These are phyloP conservation scores for Galerina marginata DNA, from an alignment of 768 basidiomycete species.

Conservation along the genomic window DNA sequence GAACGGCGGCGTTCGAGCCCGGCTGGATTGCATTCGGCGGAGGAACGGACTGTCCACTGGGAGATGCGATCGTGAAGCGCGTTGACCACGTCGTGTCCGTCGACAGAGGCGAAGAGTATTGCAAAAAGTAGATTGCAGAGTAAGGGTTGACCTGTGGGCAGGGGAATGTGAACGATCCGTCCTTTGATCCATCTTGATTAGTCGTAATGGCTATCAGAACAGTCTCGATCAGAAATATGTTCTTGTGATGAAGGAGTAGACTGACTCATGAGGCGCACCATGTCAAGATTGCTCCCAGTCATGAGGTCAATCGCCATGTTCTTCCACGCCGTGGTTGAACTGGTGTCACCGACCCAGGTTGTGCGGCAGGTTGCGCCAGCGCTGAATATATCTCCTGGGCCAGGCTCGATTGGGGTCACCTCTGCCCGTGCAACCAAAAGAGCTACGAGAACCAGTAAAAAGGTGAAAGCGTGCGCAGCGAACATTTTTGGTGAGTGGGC, in stretches of 20 bases:
- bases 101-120: slow-evolving; percentile 59
- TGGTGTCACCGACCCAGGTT: slow-evolving; percentile 61
- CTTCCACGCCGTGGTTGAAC: slow-evolving; percentile 64
- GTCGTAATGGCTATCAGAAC: slow-evolving; percentile 59
- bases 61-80: slow-evolving; percentile 74
- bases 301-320: slow-evolving; percentile 79
- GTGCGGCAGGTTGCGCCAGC: slow-evolving; percentile 61
- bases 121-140: slow-evolving; percentile 81
- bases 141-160: slow-evolving; percentile 72
- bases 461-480: slow-evolving; percentile 39
- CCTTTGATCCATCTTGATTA: slow-evolving; percentile 63
- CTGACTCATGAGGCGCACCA: slow-evolving; percentile 73
- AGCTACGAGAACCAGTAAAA: slow-evolving; percentile 43
- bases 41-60: slow-evolving; percentile 48
- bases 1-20: slow-evolving; percentile 52
- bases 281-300: slow-evolving; percentile 74
- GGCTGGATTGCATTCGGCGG: slow-evolving; percentile 62
- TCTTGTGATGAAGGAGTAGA: slow-evolving; percentile 5
- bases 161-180: slow-evolving; percentile 54
- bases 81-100: slow-evolving; percentile 65
- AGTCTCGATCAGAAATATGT: too few species aligned
- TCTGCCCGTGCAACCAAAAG: slow-evolving; percentile 55
- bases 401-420: slow-evolving; percentile 62
- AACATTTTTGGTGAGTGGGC: slow-evolving; percentile 38
- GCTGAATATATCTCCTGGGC: slow-evolving; percentile 62